These are phyloP conservation scores for Kwoniella bestiolae DNA, from an alignment of 768 basidiomycete species.

Conservation along the genomic window DNA sequence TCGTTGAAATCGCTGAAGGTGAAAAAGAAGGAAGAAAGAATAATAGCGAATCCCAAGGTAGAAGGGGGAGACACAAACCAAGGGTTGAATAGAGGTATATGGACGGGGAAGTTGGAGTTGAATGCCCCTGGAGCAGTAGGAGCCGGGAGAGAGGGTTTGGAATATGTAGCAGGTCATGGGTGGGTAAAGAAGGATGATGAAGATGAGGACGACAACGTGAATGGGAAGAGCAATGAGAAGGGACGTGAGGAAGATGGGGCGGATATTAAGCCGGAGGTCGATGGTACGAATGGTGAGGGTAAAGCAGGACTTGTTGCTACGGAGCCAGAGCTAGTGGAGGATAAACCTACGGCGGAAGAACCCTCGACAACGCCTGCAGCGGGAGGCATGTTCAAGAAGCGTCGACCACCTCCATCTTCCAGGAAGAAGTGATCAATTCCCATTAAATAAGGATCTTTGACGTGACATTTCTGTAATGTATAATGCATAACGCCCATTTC, in stretches of 20 bases:
- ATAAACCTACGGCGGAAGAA: slow-evolving; percentile 12
- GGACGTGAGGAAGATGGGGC: not conserved
- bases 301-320: not conserved
- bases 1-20: slow-evolving; percentile 64
- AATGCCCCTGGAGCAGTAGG: not conserved
- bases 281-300: not conserved
- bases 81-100: slow-evolving; percentile 19
- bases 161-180: slow-evolving; percentile 19
- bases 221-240: slow-evolving; percentile 2
- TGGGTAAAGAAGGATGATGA: slow-evolving; percentile 26
- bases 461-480: no score
- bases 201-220: slow-evolving; percentile 11
- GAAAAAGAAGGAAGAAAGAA: slow-evolving; percentile 59
- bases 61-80: slow-evolving; percentile 27
- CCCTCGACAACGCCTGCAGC: slow-evolving; percentile 3
- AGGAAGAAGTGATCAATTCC: slow-evolving; percentile 30
- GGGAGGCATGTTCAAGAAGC: slow-evolving; percentile 57
- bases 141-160: slow-evolving; percentile 10
- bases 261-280: slow-evolving; percentile 21
- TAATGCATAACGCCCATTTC: not conserved
- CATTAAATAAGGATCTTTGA: not conserved
- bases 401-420: slow-evolving; percentile 45
- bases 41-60: slow-evolving; percentile 30
- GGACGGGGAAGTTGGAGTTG: slow-evolving; percentile 22
- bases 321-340: not conserved